Evolutionary conservation across 306 rosid species (phyloP).

Genomic region (Betula pendula): DNA sequence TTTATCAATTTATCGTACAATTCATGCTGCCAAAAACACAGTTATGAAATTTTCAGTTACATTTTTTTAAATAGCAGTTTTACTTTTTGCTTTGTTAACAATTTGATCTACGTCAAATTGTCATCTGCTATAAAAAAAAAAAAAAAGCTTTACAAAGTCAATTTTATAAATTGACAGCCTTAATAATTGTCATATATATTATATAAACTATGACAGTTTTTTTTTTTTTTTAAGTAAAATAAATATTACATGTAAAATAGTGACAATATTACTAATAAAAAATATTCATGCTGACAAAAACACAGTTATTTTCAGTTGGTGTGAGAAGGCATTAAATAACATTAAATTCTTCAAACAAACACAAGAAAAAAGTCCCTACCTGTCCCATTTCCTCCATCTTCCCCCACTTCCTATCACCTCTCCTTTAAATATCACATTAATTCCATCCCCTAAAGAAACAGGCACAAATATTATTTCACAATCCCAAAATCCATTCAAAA

Average conservation of each 20-base stretch:
- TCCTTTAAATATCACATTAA: slow-evolving; percentile 44
- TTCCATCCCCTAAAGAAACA: slow-evolving; percentile 29
- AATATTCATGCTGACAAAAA: slow-evolving; percentile 30
- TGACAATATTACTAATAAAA: no score
- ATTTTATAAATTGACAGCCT: not conserved
- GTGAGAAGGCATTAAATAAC: slow-evolving; percentile 51
- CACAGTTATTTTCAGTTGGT: slow-evolving; percentile 41
- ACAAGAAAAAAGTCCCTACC: slow-evolving; percentile 50
- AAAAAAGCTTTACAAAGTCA: not conserved
- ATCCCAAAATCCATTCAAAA: slow-evolving; percentile 21
- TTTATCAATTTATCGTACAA: not conserved
- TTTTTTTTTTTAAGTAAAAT: no score
- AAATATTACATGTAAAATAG: no score
- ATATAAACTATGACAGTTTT: not conserved
- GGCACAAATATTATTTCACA: slow-evolving; percentile 5
- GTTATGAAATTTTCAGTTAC: no score
- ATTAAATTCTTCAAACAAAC: slow-evolving; percentile 58
- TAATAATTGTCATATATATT: not conserved
- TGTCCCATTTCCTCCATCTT: slow-evolving; percentile 40
- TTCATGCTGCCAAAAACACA: no score
- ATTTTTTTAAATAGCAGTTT: no score
- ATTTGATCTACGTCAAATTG: no score
- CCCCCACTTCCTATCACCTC: not conserved
- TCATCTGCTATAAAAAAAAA: no score
- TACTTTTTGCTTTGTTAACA: no score